Evolutionary conservation across 176 grass and related monocot species (phyloP), one percentile per base, ranked within the genome.

Genomic region (Paspalum notatum): DNA sequence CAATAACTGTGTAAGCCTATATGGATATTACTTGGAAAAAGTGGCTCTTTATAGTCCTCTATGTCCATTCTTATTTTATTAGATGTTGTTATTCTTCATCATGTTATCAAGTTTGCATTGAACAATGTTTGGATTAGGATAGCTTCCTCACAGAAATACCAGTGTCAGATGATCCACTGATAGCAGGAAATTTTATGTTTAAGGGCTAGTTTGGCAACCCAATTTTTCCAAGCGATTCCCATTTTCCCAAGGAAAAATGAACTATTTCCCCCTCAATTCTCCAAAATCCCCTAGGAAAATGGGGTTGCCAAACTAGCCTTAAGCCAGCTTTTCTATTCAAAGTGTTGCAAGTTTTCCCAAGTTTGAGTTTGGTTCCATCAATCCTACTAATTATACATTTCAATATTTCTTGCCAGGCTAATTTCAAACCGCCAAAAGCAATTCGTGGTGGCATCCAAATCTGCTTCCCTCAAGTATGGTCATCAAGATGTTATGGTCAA

Each of bases 371-470:
- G 44, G 65, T 8, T 68, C 22, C 40, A 27, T 56, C 1, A 1
- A 15, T 24, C 51, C 14, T 68, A 13, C 2, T 83, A 44, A 75
- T 21, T 59, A 20, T 45, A 6, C 2, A 52, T 71, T 66, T 57
- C 24, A 4, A 51, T 10, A 55, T 72, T 65, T 72, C 49, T n/a
- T 83, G 5, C 0, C 85, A 91, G 88, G 88, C 85, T 48, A 74
- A 75, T 68, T 91, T 94, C 53, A 90, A 94, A 81, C 92, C 92
- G 10, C 92, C 89, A 43, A 91, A 94, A 89, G 80, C 89, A 67
- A 89, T 94, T 52, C 85, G 92, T 13, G 89, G 92, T 39, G 92
- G 92, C 44, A 84, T 94, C 57, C 89, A 90, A 51, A 87, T 94
- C 52, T 94, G 92, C 45, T 94, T 93, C 82, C 91, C 91, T 83